Evolutionary conservation across 2,329 filamentous ascomycete genomes (phyloP).

Genomic region (Colletotrichum sp.): DNA sequence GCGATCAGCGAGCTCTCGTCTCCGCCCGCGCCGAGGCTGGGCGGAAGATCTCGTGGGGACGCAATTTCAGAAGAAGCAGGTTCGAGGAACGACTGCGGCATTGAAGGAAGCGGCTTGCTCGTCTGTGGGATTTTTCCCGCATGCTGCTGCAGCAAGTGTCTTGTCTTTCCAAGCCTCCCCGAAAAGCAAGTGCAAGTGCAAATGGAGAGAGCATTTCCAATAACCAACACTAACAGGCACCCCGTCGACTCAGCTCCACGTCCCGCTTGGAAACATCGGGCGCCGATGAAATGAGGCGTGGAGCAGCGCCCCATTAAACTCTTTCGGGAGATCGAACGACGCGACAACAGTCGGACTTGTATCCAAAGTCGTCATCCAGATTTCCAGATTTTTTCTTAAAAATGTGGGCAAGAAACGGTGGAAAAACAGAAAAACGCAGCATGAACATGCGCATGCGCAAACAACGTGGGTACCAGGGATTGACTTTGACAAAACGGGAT

Average conservation of each 20-base stretch:
- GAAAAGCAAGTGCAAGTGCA: neutral
- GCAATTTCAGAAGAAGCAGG: neutral
- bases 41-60: constrained; percentile 4
- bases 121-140: neutral
- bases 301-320: neutral
- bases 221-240: neutral
- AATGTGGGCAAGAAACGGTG: neutral
- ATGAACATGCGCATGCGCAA: neutral
- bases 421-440: neutral
- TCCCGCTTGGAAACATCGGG: constrained; percentile 1
- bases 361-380: neutral
- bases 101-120: neutral
- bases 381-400: neutral
- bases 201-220: neutral
- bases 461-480: neutral
- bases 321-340: neutral
- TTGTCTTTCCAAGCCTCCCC: neutral
- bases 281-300: constrained; percentile 13
- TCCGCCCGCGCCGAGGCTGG: neutral
- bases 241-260: neutral
- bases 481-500: neutral
- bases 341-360: neutral
- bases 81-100: neutral
- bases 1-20: neutral
- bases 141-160: neutral